Evolutionary conservation across 768 basidiomycete species (phyloP).

Genomic region (Termitomyces sp.): DNA sequence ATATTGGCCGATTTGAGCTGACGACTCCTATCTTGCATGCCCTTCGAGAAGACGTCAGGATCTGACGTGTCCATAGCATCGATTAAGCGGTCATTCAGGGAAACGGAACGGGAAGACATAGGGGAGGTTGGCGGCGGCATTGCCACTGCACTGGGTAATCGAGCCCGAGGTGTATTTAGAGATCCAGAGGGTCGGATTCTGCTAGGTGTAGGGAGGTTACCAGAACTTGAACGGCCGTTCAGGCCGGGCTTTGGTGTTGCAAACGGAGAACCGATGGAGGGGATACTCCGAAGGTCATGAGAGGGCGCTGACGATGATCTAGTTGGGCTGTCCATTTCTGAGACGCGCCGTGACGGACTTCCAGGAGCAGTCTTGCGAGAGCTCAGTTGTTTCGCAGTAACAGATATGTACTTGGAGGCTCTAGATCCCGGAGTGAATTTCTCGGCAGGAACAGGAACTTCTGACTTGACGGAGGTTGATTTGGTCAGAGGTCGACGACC

Average conservation of each 20-base stretch:
- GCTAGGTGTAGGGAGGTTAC: conserved; percentile 26
- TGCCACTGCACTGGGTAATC: conserved; percentile 66
- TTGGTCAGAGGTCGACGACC: conserved; percentile 24
- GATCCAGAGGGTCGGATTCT: conserved; percentile 29
- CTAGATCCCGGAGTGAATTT: conserved; percentile 78
- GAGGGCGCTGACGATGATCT: conserved; percentile 24
- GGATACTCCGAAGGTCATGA: conserved; percentile 28
- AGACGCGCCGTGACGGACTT: conserved; percentile 24
- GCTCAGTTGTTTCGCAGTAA: conserved; percentile 80
- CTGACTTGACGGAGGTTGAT: conserved; percentile 24
- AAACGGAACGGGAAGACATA: conserved; percentile 31
- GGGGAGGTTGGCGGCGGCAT: conserved; percentile 83
- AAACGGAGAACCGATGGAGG: conserved; percentile 56
- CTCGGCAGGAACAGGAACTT: conserved; percentile 27
- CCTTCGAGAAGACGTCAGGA: conserved; percentile 26
- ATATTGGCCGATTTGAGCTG: conserved; percentile 27
- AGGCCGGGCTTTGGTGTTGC: conserved; percentile 59
- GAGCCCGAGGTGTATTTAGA: conserved; percentile 54
- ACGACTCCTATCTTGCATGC: conserved; percentile 31
- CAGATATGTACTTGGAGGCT: conserved; percentile 76
- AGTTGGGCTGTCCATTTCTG: conserved; percentile 20
- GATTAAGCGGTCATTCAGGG: conserved; percentile 24
- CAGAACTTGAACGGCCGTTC: conserved; percentile 27
- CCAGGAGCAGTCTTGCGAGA: conserved; percentile 31
- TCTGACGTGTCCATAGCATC: conserved; percentile 20